phyloP scores from a whole-genome alignment of 208 protist genomes.

The Leishmania gerbilli region DNA sequence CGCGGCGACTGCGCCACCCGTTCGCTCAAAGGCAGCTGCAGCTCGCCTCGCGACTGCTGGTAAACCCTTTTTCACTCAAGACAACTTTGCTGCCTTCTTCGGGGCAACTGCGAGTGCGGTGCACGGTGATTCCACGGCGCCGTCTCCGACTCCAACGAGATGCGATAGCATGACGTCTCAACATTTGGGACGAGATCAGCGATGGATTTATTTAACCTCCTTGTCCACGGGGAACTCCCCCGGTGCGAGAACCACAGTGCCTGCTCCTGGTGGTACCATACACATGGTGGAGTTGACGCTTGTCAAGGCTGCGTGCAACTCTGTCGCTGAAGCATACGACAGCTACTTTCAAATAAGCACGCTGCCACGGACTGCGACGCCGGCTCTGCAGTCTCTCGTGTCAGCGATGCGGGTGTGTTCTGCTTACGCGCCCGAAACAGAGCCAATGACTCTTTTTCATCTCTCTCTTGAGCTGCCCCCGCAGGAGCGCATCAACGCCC shows the following conservation, averaged over 20 bases:
- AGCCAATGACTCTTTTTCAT: neutral
- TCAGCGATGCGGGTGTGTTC: neutral
- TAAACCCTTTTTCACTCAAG: constrained; percentile 9
- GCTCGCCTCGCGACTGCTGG: neutral
- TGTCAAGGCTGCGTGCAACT: neutral
- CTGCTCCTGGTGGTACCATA: constrained; percentile 2
- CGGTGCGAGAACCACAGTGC: neutral
- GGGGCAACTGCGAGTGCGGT: neutral
- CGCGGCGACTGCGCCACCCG: neutral
- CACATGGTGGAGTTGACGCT: constrained; percentile 10
- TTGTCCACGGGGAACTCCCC: neutral
- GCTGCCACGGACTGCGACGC: neutral
- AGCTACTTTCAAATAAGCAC: neutral
- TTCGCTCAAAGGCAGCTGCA: neutral
- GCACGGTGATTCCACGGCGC: neutral
- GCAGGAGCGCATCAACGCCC: neutral
- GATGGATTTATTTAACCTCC: constrained; percentile 21
- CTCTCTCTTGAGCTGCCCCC: constrained; percentile 4
- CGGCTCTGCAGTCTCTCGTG: constrained; percentile 9
- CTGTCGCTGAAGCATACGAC: constrained; percentile 1
- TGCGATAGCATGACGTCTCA: neutral
- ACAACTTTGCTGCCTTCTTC: constrained; percentile 18
- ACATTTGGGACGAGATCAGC: constrained; percentile 5
- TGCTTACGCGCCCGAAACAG: constrained; percentile 1
- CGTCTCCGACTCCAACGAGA: neutral